phyloP scores from a whole-genome alignment of 257 asterid genomes.

The Jacaranda mimosifolia region DNA sequence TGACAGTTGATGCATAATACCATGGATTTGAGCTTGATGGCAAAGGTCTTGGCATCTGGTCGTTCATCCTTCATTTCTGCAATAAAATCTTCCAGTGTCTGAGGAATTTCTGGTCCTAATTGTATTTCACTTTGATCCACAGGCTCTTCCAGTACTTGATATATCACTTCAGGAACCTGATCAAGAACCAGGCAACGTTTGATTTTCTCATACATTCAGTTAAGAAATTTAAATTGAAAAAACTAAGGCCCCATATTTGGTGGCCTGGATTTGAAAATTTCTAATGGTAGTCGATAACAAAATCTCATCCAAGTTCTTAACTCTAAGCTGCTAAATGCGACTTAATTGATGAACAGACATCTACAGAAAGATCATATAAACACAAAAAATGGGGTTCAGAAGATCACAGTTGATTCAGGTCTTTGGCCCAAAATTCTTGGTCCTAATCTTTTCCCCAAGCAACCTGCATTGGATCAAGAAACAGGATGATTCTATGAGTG shows the following conservation, averaged over 20 bases:
- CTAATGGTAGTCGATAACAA: background rate
- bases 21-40: constrained; percentile 82
- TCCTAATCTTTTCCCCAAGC: constrained; percentile 71
- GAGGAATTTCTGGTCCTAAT: constrained; percentile 55
- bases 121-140: constrained; percentile 43
- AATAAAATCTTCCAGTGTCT: constrained; percentile 69
- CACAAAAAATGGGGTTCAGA: constrained; percentile 32
- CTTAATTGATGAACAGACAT: background rate
- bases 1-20: constrained; percentile 44
- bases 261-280: constrained; percentile 11
- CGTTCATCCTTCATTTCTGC: constrained; percentile 60
- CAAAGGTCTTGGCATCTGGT: constrained; percentile 81
- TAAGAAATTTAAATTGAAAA: constrained; percentile 8
- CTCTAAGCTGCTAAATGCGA: constrained; percentile 2
- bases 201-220: background rate
- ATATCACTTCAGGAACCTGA: constrained; percentile 93
- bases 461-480: constrained; percentile 57
- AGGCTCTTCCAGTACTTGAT: constrained; percentile 80
- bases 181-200: constrained; percentile 29
- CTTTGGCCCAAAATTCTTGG: constrained; percentile 73
- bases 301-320: background rate
- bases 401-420: constrained; percentile 61
- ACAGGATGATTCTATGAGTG: constrained; percentile 18
- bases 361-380: background rate
- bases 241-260: background rate